A percentile compares a stretch with the other conserved stretches of the same genome.
These are phyloP conservation scores for Phalaenopsis equestris DNA, from an alignment of 106 monocot genomes.

Conservation along the genomic window DNA sequence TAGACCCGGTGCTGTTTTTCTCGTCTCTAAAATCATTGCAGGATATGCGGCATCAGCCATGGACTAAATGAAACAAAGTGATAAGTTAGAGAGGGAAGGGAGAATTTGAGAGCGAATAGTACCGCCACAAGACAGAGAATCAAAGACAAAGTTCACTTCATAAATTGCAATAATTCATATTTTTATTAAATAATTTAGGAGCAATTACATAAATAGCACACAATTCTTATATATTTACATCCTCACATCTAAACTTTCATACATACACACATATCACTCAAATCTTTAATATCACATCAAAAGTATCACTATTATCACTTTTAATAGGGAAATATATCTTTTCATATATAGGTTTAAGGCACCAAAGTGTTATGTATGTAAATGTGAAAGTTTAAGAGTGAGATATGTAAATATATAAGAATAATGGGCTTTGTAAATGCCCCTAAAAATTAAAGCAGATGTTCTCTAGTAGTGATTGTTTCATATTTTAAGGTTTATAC, in stretches of 20 bases:
- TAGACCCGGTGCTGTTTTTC: slow-evolving; percentile 98
- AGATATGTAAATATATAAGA: too few species aligned
- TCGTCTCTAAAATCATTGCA: slow-evolving; percentile 90
- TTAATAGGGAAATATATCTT: too few species aligned
- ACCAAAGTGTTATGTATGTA: too few species aligned
- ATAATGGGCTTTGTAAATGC: too few species aligned
- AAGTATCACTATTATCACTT: too few species aligned
- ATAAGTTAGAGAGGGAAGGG: neutral
- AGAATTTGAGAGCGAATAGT: neutral
- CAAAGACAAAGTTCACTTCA: neutral
- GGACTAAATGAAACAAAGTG: slow-evolving; percentile 34
- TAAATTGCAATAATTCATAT: neutral
- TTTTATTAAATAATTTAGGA: neutral
- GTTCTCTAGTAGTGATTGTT: neutral
- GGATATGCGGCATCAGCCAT: slow-evolving; percentile 91
- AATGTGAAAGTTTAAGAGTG: too few species aligned
- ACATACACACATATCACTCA: too few species aligned
- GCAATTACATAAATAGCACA: too few species aligned
- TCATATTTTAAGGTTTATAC: neutral
- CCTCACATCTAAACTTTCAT: neutral
- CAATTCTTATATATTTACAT: neutral
- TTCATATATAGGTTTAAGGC: too few species aligned
- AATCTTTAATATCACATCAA: too few species aligned
- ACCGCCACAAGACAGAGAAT: neutral
- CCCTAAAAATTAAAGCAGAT: neutral